Conservation (phyloP, 768 basidiomycete genomes). For the Pulveroboletus sp. region DNA sequence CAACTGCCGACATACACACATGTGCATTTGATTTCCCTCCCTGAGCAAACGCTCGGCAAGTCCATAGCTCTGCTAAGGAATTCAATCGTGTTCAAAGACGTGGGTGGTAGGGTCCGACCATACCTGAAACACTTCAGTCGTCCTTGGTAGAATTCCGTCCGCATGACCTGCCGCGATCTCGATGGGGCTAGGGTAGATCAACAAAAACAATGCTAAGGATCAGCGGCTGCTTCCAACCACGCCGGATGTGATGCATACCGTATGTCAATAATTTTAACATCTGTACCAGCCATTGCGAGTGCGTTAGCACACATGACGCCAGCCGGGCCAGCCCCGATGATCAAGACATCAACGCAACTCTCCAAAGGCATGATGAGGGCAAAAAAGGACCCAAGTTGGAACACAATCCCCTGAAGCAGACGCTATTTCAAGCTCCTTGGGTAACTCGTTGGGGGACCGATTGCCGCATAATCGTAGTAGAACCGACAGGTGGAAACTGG, state of each 20-base stretch:
- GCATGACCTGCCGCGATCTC: conserved; percentile 49
- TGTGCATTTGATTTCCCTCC: conserved; percentile 68
- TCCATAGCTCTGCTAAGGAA: conserved; percentile 62
- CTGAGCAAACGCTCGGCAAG: conserved; percentile 60
- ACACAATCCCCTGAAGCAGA: background rate
- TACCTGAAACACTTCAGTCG: conserved; percentile 54
- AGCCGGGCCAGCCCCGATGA: conserved; percentile 50
- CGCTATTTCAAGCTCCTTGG: background rate
- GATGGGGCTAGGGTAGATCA: conserved; percentile 32
- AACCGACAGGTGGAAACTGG: too few species aligned
- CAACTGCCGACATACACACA: conserved; percentile 47
- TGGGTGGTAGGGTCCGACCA: too few species aligned
- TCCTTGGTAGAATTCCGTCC: conserved; percentile 55
- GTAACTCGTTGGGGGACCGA: background rate
- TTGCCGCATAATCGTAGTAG: background rate
- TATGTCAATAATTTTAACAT: conserved; percentile 48
- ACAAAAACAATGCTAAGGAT: too few species aligned
- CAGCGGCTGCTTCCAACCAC: background rate
- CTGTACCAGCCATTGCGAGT: conserved; percentile 40
- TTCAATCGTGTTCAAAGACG: background rate
- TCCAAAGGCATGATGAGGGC: conserved; percentile 19
- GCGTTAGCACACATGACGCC: conserved; percentile 70
- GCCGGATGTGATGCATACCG: conserved; percentile 27
- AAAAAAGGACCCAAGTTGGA: background rate
- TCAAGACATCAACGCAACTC: conserved; percentile 44